A percentile compares a stretch with the other conserved stretches of the same genome.
Evolutionary conservation across 208 protist genomes (phyloP).

Genomic region (Trichomonas tenax): DNA sequence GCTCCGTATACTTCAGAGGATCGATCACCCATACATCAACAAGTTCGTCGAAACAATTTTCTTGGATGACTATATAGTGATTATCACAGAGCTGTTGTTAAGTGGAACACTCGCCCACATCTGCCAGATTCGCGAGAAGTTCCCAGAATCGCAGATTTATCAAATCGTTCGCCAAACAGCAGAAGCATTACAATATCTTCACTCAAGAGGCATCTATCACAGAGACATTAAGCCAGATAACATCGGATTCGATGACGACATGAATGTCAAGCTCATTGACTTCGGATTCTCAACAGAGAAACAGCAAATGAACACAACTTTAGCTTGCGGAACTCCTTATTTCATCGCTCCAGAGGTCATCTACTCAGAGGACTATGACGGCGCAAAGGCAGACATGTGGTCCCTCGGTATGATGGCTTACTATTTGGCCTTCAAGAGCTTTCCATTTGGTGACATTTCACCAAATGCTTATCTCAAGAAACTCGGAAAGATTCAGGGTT

Average conservation of each 20-base stretch:
- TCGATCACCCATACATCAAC: neutral
- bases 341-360: slow-evolving; percentile 50
- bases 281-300: slow-evolving; percentile 34
- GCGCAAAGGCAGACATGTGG: slow-evolving; percentile 48
- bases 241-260: slow-evolving; percentile 29
- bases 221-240: slow-evolving; percentile 38
- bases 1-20: neutral
- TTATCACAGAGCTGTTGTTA: neutral
- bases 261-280: slow-evolving; percentile 39
- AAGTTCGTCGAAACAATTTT: neutral
- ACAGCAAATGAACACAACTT: neutral
- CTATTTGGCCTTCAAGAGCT: neutral
- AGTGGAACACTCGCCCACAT: neutral
- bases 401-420: slow-evolving; percentile 48
- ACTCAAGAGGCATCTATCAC: slow-evolving; percentile 32
- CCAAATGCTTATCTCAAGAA: neutral
- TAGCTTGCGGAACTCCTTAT: slow-evolving; percentile 41
- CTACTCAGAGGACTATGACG: slow-evolving; percentile 33
- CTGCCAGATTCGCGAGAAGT: neutral
- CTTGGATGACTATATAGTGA: neutral
- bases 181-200: slow-evolving; percentile 24
- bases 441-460: neutral
- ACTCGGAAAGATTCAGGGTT: neutral
- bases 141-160: neutral
- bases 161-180: neutral